A percentile compares a stretch with the other conserved stretches of the same genome.
phyloP scores from a whole-genome alignment of 1,139 yeast species.

The Nakaseomyces sp. region DNA sequence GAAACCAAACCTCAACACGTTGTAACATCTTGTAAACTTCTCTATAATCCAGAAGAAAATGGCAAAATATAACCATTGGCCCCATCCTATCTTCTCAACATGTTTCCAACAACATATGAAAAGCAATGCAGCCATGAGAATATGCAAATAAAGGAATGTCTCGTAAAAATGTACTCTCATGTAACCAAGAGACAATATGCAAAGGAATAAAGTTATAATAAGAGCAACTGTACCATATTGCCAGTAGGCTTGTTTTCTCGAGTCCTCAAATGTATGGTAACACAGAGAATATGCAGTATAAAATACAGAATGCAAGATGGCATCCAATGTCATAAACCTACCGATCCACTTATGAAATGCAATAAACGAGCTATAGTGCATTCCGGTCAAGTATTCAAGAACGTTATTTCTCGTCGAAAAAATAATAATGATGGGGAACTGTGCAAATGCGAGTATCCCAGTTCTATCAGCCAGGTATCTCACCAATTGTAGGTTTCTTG shows the following conservation, averaged over 20 bases:
- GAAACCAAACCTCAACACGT: constrained; percentile 40
- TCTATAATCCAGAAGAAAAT: constrained; percentile 59
- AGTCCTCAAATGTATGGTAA: constrained; percentile 10
- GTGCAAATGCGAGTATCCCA: constrained; percentile 41
- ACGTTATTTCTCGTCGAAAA: constrained; percentile 61
- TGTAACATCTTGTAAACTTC: constrained; percentile 42
- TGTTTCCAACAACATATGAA: constrained; percentile 57
- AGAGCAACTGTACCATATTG: constrained; percentile 50
- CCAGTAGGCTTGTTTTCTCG: constrained; percentile 20
- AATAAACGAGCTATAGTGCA: constrained; percentile 52
- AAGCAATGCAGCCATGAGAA: constrained; percentile 48
- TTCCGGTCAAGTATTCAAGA: constrained; percentile 53
- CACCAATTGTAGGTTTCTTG: constrained; percentile 36
- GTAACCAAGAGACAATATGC: constrained; percentile 38
- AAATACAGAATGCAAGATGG: constrained; percentile 41
- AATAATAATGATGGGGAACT: constrained; percentile 43
- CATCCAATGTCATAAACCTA: constrained; percentile 35
- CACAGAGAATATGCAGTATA: constrained; percentile 33
- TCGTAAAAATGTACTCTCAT: constrained; percentile 57
- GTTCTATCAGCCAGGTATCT: constrained; percentile 40
- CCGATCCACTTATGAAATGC: constrained; percentile 60
- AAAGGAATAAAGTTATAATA: constrained; percentile 25
- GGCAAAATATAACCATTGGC: constrained; percentile 43
- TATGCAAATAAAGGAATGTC: constrained; percentile 50
- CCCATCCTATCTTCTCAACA: constrained; percentile 38